Conservation (phyloP, 805 yeast species). For the Barnettozyma siamensis region DNA sequence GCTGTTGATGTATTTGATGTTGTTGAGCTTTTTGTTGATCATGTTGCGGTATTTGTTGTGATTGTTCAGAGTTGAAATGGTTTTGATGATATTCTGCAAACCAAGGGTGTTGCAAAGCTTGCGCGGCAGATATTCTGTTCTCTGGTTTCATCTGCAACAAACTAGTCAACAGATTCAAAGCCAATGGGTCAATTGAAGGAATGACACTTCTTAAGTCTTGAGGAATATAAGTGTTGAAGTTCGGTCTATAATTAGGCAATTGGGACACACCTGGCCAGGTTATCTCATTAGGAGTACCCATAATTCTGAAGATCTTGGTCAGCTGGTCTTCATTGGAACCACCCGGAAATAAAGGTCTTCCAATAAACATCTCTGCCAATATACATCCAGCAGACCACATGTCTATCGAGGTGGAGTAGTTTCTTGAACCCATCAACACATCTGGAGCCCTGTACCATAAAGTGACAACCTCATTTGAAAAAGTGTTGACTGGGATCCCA, state of each 20-base stretch:
- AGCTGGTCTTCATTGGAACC: slow-evolving; percentile 94
- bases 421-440: slow-evolving; percentile 88
- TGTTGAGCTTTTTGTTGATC: slow-evolving; percentile 5
- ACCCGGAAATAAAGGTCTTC: slow-evolving; percentile 95
- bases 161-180: slow-evolving; percentile 72
- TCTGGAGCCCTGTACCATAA: slow-evolving; percentile 98
- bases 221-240: slow-evolving; percentile 81
- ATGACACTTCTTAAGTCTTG: slow-evolving; percentile 78
- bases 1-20: slow-evolving; percentile 5
- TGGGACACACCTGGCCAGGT: slow-evolving; percentile 97
- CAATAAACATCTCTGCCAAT: slow-evolving; percentile 97
- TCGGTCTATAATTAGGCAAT: slow-evolving; percentile 79
- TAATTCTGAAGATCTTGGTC: slow-evolving; percentile 80
- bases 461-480: slow-evolving; percentile 95
- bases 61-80: slow-evolving; percentile 6
- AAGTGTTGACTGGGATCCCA: slow-evolving; percentile 96
- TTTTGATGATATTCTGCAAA: slow-evolving; percentile 59
- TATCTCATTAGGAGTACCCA: slow-evolving; percentile 95
- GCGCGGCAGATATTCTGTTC: slow-evolving; percentile 84
- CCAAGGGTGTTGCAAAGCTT: slow-evolving; percentile 92
- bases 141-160: slow-evolving; percentile 92
- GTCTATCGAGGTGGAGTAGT: slow-evolving; percentile 94
- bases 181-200: slow-evolving; percentile 75
- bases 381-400: slow-evolving; percentile 99
- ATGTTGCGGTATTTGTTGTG: slow-evolving; percentile 1